Evolutionary conservation across 2,329 filamentous ascomycete species (phyloP).

Genomic region (Macrophomina phaseolina): DNA sequence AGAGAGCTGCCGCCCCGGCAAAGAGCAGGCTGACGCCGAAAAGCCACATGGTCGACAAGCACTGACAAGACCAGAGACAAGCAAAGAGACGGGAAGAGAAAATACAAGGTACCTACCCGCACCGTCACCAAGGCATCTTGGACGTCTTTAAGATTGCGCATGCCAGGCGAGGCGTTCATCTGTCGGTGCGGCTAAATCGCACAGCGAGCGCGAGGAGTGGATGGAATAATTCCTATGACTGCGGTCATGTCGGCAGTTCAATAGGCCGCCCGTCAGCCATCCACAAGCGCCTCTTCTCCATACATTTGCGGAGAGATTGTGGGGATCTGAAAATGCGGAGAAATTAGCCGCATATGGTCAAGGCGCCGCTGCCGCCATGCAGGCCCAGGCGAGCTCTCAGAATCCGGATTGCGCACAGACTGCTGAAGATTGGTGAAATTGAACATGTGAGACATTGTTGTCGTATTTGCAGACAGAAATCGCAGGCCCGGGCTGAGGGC

Average conservation of each 20-base stretch:
- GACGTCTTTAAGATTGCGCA: not conserved
- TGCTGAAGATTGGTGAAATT: not conserved
- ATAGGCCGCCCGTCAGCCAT: not conserved
- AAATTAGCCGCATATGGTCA: constrained; percentile 7
- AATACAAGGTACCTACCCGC: not conserved
- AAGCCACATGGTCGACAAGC: not conserved
- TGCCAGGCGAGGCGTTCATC: not conserved
- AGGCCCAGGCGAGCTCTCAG: not conserved
- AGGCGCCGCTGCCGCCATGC: not conserved
- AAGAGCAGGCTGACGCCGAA: not conserved
- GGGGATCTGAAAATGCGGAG: constrained; percentile 14
- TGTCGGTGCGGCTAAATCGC: constrained; percentile 13
- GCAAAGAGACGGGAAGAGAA: not conserved
- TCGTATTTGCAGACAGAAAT: too few relatives aligned
- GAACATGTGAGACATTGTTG: too few relatives aligned
- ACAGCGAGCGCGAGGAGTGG: constrained; percentile 7
- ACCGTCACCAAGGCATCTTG: not conserved
- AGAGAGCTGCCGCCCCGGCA: constrained; percentile 2
- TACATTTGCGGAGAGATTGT: constrained; percentile 2
- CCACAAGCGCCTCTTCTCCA: not conserved
- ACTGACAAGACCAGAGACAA: not conserved
- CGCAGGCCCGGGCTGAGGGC: too few relatives aligned
- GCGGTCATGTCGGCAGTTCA: not conserved
- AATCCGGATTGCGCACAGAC: not conserved
- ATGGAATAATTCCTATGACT: constrained; percentile 16